Base-by-base conservation (phyloP, 495 filamentous ascomycete species). In the Aspergillus indologenus region DNA sequence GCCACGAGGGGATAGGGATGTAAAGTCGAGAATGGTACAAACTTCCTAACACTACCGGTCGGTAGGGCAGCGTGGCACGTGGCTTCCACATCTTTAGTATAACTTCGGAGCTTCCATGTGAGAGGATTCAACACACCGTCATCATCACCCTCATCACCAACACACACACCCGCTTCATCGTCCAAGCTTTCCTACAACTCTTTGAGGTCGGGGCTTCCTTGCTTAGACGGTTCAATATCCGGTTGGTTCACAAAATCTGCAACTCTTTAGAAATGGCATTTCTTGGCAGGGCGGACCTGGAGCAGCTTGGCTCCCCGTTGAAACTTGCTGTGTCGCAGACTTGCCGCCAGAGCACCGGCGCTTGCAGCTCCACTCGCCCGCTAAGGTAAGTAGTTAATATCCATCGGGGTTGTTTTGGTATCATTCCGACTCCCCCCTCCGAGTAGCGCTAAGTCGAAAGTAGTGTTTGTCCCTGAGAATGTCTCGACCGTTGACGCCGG, bases 261-360 rank as follows among this genome's bases (percentile, higher is more conserved):
- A 14, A 40, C 34, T 40, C 48, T 17, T 51, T 31, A 29, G 19
- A 51, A 51, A 31, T 51, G 48, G 23, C 48, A 56, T 46, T 44
- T 48, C 60, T 67, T 66, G 63, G 61, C 61, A 65, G 48, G 52
- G 54, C 54, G 61, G 64, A 61, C 60, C 57, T 45, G 52, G 57
- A 61, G 61, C 31, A 18, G 22, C 40, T 26, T 45, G 44, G 51
- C 42, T 51, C 20, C 29, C 50, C 20, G 53, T 58, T 75, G 74
- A 75, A 76, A 76, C 74, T 47, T 48, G 26, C 58, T 52, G 21
- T 61, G 74, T 76, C 72, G 48, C 68, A 72, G 61, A 63, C 56
- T n/a, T 68, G 61, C 68, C 68, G 67, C 68, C 67, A 47, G 62
- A 57, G 64, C 23, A n/a, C 40, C 15, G 64, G 15, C 47, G 43